phyloP scores from a whole-genome alignment of 2,329 filamentous ascomycete species.

The Gnomoniopsis smithogilvyi region DNA sequence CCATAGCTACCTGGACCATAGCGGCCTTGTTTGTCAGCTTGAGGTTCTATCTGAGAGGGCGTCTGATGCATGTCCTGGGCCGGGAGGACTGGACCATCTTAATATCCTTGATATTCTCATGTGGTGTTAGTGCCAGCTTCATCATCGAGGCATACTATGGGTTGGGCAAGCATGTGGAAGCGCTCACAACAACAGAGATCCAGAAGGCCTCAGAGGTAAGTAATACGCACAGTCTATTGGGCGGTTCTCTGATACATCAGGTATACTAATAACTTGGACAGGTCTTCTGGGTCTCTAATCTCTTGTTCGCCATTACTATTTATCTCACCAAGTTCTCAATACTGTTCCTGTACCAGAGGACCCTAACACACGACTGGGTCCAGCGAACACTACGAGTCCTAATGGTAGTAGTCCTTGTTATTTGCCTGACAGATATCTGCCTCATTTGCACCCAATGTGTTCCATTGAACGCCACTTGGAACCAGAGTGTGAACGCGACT shows the following conservation, averaged over 20 bases:
- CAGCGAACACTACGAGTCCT: slow-evolving; percentile 19
- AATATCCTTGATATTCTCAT: slow-evolving; percentile 25
- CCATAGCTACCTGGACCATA: slow-evolving; percentile 17
- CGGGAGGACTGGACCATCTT: slow-evolving; percentile 32
- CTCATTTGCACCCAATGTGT: slow-evolving; percentile 22
- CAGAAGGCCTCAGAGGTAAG: slow-evolving; percentile 4
- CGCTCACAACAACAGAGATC: not conserved
- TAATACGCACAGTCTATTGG: too few relatives aligned
- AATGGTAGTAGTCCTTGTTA: slow-evolving; percentile 19
- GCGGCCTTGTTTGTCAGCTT: slow-evolving; percentile 27
- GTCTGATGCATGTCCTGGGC: slow-evolving; percentile 30
- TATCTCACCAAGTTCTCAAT: slow-evolving; percentile 25
- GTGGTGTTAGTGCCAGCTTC: slow-evolving; percentile 4
- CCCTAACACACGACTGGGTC: slow-evolving; percentile 23
- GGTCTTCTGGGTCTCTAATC: slow-evolving; percentile 18
- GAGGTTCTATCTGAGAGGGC: slow-evolving; percentile 29
- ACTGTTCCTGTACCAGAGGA: slow-evolving; percentile 24
- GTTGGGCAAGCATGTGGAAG: slow-evolving; percentile 4
- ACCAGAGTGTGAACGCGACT: not conserved
- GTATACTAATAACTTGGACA: not conserved
- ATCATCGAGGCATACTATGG: slow-evolving; percentile 7
- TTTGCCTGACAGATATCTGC: slow-evolving; percentile 16
- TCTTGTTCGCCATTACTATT: slow-evolving; percentile 24
- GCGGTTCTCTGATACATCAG: too few relatives aligned
- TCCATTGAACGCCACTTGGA: slow-evolving; percentile 22